Base-by-base conservation (phyloP, 2,329 filamentous ascomycete species). In the Verticillium nubilum region DNA sequence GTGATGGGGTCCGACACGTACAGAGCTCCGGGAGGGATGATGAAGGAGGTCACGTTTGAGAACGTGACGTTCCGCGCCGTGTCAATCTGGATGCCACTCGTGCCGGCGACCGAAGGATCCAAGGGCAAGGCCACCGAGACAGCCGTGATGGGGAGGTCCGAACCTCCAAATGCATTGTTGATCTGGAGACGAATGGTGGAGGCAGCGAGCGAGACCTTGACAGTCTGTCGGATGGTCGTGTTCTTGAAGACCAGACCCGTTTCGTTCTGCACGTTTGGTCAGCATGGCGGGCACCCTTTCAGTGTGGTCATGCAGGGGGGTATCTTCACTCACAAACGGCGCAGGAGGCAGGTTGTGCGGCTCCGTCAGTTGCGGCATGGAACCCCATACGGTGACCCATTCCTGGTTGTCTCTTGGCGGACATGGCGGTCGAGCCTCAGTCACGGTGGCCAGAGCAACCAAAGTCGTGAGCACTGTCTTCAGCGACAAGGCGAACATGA, bases 311-410 rank as follows among this genome's bases (percentile, higher is more conserved):
- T 29, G 35, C 9, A 4, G 35, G n/a, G 35, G 29, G 35, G 7
- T 17, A 25, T 13, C 33, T 57, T 58, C 29, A 72, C 77, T 69
- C 70, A 80, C 81, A 69, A 84, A 88, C 28, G 83, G 82, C 3
- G 76, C 66, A 1, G 79, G 78, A 17, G 85, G 85, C 2, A 88
- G 71, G 64, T 88, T 87, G 6, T 72, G 73, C 2, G 79, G 79
- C 70, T 88, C 86, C 2, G 81, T 83, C 59, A 86, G 72, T 67
- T 87, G 84, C 0, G 85, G 85, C 85, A 87, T 87, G 2, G 81
- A 71, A 0, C 81, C 80, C 85, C 85, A 88, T 13, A 82, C 82
- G 62, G 82, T 80, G 15, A 87, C 77, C 85, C 86, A 88, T 62
- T 83, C 80, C 54, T 77, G 64, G 47, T 66, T 63, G n/a, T 63